Percentiles rank a stretch among this genome's conserved stretches.
Conservation (phyloP, 2,329 filamentous ascomycete species). For the Aspergillus melleus region DNA sequence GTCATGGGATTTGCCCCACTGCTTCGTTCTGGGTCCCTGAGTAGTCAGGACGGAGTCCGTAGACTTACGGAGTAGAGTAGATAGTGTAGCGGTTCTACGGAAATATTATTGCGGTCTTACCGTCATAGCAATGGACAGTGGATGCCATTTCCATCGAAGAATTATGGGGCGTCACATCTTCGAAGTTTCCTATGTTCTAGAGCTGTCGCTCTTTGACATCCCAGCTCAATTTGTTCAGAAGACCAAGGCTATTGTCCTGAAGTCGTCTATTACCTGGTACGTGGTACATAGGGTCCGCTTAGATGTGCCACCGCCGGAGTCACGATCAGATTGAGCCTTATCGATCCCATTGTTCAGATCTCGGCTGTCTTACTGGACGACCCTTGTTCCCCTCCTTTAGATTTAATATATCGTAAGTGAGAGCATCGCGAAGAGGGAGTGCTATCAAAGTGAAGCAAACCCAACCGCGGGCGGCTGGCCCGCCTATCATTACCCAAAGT, state of each 20-base stretch:
- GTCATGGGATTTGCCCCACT: background rate
- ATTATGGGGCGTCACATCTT: background rate
- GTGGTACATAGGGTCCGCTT: background rate
- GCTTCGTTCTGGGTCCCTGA: background rate
- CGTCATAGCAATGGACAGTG: background rate
- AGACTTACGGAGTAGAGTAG: background rate
- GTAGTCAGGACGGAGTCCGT: background rate
- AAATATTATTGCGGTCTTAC: background rate
- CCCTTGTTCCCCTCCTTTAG: background rate
- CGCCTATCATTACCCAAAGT: conserved; percentile 21
- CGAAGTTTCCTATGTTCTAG: background rate
- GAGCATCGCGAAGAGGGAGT: background rate
- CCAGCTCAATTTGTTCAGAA: background rate
- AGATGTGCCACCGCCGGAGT: background rate
- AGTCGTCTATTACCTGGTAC: background rate
- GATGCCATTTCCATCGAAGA: background rate
- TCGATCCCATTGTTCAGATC: background rate
- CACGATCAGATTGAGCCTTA: background rate
- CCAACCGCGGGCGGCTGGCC: background rate
- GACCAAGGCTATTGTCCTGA: background rate
- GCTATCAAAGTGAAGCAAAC: background rate
- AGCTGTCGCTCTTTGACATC: background rate
- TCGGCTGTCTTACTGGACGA: background rate
- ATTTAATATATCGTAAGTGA: background rate
- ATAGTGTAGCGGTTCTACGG: no score